Evolutionary conservation across 805 yeast species (phyloP), one percentile per base, ranked within the genome.

Genomic region (Tetrapisispora pingtungensis): DNA sequence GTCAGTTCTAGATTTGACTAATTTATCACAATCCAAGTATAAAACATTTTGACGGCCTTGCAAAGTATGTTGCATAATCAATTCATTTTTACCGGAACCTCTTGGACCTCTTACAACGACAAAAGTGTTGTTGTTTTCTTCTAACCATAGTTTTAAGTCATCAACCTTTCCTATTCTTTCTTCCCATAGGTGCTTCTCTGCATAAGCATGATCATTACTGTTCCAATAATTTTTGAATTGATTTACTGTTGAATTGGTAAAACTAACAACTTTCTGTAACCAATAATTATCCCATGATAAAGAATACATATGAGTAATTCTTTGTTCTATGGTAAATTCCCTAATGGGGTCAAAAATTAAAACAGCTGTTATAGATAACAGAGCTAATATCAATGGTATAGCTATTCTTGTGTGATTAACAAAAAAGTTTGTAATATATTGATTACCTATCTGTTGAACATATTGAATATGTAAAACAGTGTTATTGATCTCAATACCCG

Each of bases 261-360:
- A 54, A 28, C 67, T 68, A 33, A 62, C 59, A 34, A 63, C 54
- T 28, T 60, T 58, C 40, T 63, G 65, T 33, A 62, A 55, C 56
- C 59, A 58, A 42, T 54, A 55, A 44, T 70, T 73, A 49, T 70
- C 72, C 40, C 66, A 57, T n/a, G 73, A 70, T 40, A 82, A 58
- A 0, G 82, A 67, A 54, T 71, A 77, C 53, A 67, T 74, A 47
- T 73, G 77, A 4, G 82, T 75, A 44, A 93, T 78, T 56, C 84
- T 86, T 56, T 77, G 79, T 54, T 77, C 78, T 45, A 93, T 77
- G 56, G 79, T 80, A 63, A 80, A 82, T 50, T 83, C 81, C 59
- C 98, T 75, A 36, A 93, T 85, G 1, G 98, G 98, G 54, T 93
- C 98, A 63, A 93, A 93, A 36, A 93, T 74, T 28, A 84, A 58